These are phyloP conservation scores for Musa balbisiana DNA, from an alignment of 202 grass and related monocot species.

Conservation along the genomic window DNA sequence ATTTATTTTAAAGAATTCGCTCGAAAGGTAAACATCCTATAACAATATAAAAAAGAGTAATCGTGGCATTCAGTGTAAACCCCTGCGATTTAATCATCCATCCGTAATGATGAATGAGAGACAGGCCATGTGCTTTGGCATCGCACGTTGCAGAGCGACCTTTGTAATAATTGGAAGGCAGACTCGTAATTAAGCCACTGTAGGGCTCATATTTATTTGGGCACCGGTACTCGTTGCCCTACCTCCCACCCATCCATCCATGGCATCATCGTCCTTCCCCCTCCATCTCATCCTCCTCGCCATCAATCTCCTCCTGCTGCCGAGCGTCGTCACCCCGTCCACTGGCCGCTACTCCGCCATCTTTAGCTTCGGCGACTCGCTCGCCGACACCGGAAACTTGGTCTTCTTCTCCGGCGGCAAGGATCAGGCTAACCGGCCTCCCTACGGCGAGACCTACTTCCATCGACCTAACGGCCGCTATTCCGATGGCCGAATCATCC, in stretches of 20 bases:
- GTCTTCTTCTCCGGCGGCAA: constrained; percentile 4
- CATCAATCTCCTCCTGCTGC: neutral
- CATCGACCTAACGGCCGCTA: constrained; percentile 26
- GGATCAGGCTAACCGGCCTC: neutral
- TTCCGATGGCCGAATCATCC: constrained; percentile 29
- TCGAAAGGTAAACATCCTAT: too few relatives aligned
- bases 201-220: too few relatives aligned
- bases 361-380: constrained; percentile 36
- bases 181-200: too few relatives aligned
- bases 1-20: too few relatives aligned
- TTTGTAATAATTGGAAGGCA: too few relatives aligned
- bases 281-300: neutral
- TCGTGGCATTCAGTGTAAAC: too few relatives aligned
- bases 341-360: constrained; percentile 24
- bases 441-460: constrained; percentile 42
- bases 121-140: too few relatives aligned
- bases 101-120: too few relatives aligned
- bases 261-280: neutral
- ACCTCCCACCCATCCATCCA: neutral
- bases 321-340: neutral
- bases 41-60: too few relatives aligned
- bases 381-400: constrained; percentile 32
- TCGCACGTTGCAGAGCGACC: too few relatives aligned
- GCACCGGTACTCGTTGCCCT: too few relatives aligned
- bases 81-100: too few relatives aligned